These are phyloP conservation scores for Neofusicoccum ribis DNA, from an alignment of 2,329 filamentous ascomycete genomes.

Conservation along the genomic window DNA sequence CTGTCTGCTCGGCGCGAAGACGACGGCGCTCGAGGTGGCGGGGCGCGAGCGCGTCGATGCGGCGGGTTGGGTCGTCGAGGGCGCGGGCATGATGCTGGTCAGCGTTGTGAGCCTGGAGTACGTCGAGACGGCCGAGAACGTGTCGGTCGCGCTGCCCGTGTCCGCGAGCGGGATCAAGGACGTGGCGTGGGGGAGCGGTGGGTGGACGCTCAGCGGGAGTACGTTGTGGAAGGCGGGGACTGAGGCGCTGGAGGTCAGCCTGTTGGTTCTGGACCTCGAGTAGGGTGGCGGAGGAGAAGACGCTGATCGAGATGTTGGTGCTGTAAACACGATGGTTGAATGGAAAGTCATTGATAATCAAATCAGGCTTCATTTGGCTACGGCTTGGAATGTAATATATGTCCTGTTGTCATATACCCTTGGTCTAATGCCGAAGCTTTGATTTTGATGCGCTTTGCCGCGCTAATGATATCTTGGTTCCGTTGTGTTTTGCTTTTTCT, in stretches of 20 bases:
- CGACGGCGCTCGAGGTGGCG: conserved; percentile 27
- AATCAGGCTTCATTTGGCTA: not conserved
- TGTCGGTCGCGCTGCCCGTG: conserved; percentile 24
- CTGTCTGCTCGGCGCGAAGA: conserved; percentile 41
- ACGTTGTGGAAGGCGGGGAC: conserved; percentile 20
- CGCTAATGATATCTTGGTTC: not conserved
- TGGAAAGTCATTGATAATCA: not conserved
- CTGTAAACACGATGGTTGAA: too few relatives aligned
- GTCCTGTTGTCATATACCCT: not conserved
- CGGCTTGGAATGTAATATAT: not conserved
- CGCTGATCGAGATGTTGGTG: too few relatives aligned
- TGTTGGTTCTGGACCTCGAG: conserved; percentile 18
- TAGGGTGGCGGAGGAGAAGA: not conserved
- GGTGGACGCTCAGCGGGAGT: conserved; percentile 22
- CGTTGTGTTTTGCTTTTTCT: too few relatives aligned
- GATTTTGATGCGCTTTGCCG: not conserved
- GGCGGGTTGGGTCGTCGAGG: conserved; percentile 41
- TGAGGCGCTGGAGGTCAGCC: conserved; percentile 20
- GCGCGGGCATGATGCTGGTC: conserved; percentile 35
- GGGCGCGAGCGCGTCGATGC: conserved; percentile 38
- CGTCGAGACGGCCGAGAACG: conserved; percentile 18
- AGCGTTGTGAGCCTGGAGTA: conserved; percentile 42
- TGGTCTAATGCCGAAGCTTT: not conserved
- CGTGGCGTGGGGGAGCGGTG: conserved; percentile 23
- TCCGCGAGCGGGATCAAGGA: not conserved